Evolutionary conservation across 441 rosid genomes (phyloP).

Genomic region (Isatis lusitanica): DNA sequence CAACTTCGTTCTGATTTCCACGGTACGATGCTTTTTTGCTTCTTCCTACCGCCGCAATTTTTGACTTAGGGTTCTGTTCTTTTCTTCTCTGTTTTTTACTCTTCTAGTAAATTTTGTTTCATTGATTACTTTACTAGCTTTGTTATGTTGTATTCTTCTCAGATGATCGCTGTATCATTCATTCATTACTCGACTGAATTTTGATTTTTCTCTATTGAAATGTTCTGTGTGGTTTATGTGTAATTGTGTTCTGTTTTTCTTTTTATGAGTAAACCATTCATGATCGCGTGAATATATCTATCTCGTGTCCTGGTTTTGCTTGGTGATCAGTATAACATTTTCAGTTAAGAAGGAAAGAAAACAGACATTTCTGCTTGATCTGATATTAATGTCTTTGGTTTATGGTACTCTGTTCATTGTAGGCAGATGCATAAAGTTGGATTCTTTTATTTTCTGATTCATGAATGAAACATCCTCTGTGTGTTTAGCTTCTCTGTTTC

Average conservation of each 20-base stretch:
- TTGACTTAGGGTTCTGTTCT: neutral
- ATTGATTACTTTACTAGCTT: constrained; percentile 6
- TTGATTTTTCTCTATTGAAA: neutral
- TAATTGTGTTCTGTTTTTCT: neutral
- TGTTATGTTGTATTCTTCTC: neutral
- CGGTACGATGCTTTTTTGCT: constrained; percentile 17
- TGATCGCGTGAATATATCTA: neutral
- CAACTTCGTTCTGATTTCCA: neutral
- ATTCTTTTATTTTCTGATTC: neutral
- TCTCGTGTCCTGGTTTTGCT: neutral
- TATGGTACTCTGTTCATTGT: constrained; percentile 1
- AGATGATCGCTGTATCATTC: constrained; percentile 1
- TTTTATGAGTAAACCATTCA: neutral
- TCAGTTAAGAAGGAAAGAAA: too few species aligned
- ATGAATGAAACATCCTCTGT: neutral
- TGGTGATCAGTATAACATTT: neutral
- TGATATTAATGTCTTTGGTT: constrained; percentile 13
- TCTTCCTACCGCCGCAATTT: constrained; percentile 28
- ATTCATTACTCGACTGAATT: neutral
- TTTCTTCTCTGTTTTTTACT: neutral
- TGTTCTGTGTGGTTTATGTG: neutral
- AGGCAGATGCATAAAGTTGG: neutral
- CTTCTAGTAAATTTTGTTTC: neutral
- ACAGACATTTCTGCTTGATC: neutral
- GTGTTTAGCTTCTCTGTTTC: neutral